A percentile compares a stretch with the other conserved stretches of the same genome.
Evolutionary conservation across 23 red algal genomes (phyloP).

Genomic region (Agarophyton chilense): DNA sequence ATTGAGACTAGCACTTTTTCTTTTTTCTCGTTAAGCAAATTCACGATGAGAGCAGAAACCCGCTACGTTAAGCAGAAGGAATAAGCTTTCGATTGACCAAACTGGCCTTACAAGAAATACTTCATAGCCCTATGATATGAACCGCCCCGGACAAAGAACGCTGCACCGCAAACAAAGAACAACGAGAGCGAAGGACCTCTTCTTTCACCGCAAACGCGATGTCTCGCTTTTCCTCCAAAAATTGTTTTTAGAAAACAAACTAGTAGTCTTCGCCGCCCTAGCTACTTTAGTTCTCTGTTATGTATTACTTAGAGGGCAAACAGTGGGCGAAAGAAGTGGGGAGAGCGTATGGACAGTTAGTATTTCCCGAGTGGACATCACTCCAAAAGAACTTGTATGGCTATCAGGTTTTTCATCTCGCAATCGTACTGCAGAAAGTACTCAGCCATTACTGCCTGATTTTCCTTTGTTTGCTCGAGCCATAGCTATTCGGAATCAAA

Average conservation of each 20-base stretch:
- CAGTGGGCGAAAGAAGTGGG: neutral
- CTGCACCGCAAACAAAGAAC: neutral
- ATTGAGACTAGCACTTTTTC: no score
- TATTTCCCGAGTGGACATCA: constrained; percentile 60
- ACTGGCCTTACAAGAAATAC: no score
- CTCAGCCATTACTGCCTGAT: neutral
- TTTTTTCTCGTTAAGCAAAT: no score
- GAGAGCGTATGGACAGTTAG: constrained; percentile 2
- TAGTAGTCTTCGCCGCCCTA: neutral
- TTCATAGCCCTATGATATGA: neutral
- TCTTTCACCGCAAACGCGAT: neutral
- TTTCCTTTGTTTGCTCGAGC: constrained; percentile 48
- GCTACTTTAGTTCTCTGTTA: neutral
- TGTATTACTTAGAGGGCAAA: neutral
- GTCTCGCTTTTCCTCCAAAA: neutral
- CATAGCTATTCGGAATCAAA: constrained; percentile 34
- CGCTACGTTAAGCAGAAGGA: no score
- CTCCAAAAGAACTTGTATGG: constrained; percentile 61
- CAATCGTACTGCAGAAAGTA: constrained; percentile 29
- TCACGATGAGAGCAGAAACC: no score
- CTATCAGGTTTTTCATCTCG: constrained; percentile 67
- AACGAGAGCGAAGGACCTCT: neutral
- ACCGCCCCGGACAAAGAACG: neutral
- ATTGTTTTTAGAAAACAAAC: neutral
- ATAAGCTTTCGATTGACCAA: no score